A percentile compares a stretch with the other conserved stretches of the same genome.
Evolutionary conservation across 2,329 filamentous ascomycete genomes (phyloP).

Genomic region (Akanthomyces uredinophilus): DNA sequence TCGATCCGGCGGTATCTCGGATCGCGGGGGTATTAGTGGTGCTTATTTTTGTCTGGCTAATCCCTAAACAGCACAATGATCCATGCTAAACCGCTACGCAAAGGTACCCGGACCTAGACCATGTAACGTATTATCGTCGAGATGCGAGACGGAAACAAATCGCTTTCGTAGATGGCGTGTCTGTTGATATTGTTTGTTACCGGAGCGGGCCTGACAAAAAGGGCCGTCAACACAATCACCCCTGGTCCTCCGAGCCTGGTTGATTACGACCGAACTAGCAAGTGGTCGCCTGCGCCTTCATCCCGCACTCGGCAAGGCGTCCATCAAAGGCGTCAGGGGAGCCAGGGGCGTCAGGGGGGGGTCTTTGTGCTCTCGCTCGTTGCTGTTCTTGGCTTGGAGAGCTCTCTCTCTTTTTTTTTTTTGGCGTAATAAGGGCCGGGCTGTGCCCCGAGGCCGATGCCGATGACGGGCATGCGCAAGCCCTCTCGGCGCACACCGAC

Average conservation of each 20-base stretch:
- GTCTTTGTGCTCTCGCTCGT: too few relatives aligned
- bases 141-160: background rate
- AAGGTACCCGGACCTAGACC: too few relatives aligned
- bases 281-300: background rate
- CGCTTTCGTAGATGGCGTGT: background rate
- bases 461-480: background rate
- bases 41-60: background rate
- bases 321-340: background rate
- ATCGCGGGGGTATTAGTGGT: background rate
- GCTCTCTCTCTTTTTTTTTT: too few relatives aligned
- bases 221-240: background rate
- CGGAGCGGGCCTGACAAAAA: background rate
- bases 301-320: background rate
- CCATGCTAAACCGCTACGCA: background rate
- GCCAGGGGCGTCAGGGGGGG: background rate
- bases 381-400: too few relatives aligned
- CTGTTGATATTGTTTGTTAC: background rate
- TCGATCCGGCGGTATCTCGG: constrained; percentile 2
- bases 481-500: background rate
- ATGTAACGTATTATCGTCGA: background rate
- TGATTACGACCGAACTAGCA: background rate
- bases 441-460: background rate
- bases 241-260: background rate
- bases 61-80: background rate
- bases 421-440: background rate